Conservation (phyloP, 2,329 filamentous ascomycete species). For the Fusarium paranaense region DNA sequence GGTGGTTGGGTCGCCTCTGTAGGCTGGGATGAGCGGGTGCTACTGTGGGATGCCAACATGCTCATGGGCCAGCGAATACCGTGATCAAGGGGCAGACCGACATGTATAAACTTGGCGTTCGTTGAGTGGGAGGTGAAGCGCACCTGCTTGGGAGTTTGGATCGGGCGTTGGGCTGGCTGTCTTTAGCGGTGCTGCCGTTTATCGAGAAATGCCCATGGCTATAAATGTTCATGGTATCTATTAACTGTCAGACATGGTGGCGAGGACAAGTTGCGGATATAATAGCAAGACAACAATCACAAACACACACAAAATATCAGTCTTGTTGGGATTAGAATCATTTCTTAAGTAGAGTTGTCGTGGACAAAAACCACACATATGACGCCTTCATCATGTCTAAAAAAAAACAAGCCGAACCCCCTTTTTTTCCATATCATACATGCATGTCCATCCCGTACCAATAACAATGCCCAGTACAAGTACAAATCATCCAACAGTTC, state of each 20-base stretch:
- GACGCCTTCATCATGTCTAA: slow-evolving; percentile 41
- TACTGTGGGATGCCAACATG: slow-evolving; percentile 88
- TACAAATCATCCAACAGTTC: slow-evolving; percentile 41
- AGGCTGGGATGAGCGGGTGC: slow-evolving; percentile 91
- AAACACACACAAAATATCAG: background rate
- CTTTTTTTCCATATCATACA: slow-evolving; percentile 38
- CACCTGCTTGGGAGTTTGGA: background rate
- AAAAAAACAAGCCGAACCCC: slow-evolving; percentile 30
- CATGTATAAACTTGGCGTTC: slow-evolving; percentile 33
- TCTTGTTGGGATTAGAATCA: slow-evolving; percentile 24
- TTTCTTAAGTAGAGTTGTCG: slow-evolving; percentile 46
- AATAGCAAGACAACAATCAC: background rate
- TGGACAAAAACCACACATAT: slow-evolving; percentile 34
- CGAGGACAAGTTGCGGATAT: background rate
- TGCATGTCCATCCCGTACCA: slow-evolving; percentile 34
- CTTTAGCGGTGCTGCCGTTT: background rate
- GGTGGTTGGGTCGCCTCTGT: slow-evolving; percentile 96
- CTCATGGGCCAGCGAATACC: slow-evolving; percentile 50
- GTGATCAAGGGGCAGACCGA: slow-evolving; percentile 6
- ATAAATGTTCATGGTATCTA: background rate
- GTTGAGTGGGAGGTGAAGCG: slow-evolving; percentile 28
- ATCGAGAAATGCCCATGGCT: background rate
- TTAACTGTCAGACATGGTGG: background rate
- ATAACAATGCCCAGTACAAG: slow-evolving; percentile 40
- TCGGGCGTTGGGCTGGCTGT: background rate